Base-by-base conservation (phyloP, 140 eudicot genomes). In the Flaveria floridana region DNA sequence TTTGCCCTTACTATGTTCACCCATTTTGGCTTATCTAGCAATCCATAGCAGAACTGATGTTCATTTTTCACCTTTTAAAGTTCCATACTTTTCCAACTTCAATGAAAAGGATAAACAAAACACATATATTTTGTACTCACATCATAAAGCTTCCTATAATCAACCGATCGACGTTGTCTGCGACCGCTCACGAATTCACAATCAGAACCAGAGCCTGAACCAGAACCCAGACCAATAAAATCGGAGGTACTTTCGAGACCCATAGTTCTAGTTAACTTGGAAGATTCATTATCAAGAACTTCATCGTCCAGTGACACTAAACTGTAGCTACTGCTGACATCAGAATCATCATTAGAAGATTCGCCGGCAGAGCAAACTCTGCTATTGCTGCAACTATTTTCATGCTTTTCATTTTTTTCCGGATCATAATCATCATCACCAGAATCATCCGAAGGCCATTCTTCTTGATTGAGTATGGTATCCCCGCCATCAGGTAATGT, bases 371-470 rank as follows among this genome's bases (percentile, higher is more conserved):
- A 83, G 73, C 81, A 65, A 70, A 72, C 80, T 48, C 74, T 70
- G 71, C 82, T 76, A 51, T 72, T 70, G 76, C 71, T 82, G 71
- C 84, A 79, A 77, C 90, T 72, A 72, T 48, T 78, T 47, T 84
- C 89, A 51, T 34, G 74, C 20, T 81, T 83, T 23, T 86, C 95
- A 34, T 47, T 72, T 68, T 80, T 76, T 0, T 89, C 90, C 6
- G 99, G 99, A 78, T 94, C 93, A 84, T 90, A 94, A 76, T 94
- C 97, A 82, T 80, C 92, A 74, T 94, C 99, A 13, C 87, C 97
- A 34, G 99, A 90, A 68, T 94, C 99, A 78, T 94, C 99, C 7
- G 96, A 91, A 0, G 99, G 97, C 96, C 97, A 94, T 14, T 89
- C 96, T 77, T 88, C 99, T 51, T 81, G 91, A 84, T 81, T 59